These are phyloP conservation scores for Suhomyces bribrorum DNA, from an alignment of 1,139 yeast species.

Conservation along the genomic window DNA sequence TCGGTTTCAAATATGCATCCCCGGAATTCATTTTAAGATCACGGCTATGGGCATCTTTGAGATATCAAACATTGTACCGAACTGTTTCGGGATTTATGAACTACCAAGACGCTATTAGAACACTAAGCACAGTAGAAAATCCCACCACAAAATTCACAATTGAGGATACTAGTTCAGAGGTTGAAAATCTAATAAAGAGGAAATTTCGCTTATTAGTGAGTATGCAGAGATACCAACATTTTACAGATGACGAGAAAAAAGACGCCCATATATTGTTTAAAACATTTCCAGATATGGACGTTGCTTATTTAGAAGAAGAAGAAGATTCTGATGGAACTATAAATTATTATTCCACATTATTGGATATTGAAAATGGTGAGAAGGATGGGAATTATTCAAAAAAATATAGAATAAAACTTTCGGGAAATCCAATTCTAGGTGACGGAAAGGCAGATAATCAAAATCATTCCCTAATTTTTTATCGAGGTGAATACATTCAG, in stretches of 20 bases:
- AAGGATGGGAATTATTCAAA: slow-evolving; percentile 42
- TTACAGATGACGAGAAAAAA: slow-evolving; percentile 52
- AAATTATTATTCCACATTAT: slow-evolving; percentile 35
- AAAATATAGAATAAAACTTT: slow-evolving; percentile 46
- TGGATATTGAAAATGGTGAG: slow-evolving; percentile 38
- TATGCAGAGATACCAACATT: slow-evolving; percentile 63
- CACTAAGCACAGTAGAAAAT: slow-evolving; percentile 48
- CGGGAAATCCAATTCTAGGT: slow-evolving; percentile 58
- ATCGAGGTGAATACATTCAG: slow-evolving; percentile 57
- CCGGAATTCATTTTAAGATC: slow-evolving; percentile 56
- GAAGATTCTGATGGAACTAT: slow-evolving; percentile 36
- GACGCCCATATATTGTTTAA: slow-evolving; percentile 58
- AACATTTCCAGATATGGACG: slow-evolving; percentile 61
- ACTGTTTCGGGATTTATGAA: slow-evolving; percentile 61
- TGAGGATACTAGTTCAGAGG: slow-evolving; percentile 26
- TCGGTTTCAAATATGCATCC: slow-evolving; percentile 68
- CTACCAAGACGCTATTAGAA: slow-evolving; percentile 52
- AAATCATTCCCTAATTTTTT: slow-evolving; percentile 50
- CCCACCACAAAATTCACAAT: slow-evolving; percentile 27
- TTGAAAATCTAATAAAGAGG: slow-evolving; percentile 45
- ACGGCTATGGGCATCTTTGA: slow-evolving; percentile 58
- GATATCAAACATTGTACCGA: slow-evolving; percentile 56
- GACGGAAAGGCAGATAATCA: slow-evolving; percentile 62
- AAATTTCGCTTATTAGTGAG: slow-evolving; percentile 72
- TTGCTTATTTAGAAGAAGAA: slow-evolving; percentile 55